Base-by-base conservation (phyloP, 2,329 filamentous ascomycete genomes). In the Stagonosporopsis vannaccii region DNA sequence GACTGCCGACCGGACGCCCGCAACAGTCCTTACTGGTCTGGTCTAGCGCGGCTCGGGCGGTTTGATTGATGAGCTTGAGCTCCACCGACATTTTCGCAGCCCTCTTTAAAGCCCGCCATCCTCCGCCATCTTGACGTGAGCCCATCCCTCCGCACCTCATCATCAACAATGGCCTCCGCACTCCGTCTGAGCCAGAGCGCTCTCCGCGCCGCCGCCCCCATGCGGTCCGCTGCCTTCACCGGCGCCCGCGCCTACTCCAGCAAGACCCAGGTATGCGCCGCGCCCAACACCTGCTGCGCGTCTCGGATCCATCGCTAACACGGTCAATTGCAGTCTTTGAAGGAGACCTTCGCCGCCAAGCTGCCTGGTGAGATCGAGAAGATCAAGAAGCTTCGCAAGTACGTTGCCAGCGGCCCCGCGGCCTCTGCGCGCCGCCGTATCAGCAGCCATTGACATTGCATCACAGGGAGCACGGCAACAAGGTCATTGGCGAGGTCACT, bases 331-430 rank as follows among this genome's bases (percentile, higher is more conserved):
- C 72, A 99, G 95, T 92, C 92, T 70, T 83, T 99, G 78, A 99
- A 99, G 86, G 95, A 99, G 80, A 94, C 92, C 77, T 98, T 99
- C 80, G 94, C 94, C 78, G 93, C 95, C 80, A 90, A 94, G 76
- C 85, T 99, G 63, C 95, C 95, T 72, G 92, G 89, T 79, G 96
- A 98, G 87, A 90, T 97, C 77, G 95, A 99, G 84, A 91, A 98
- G 87, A 92, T 99, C 85, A 99, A 99, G 91, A 88, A 92, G 80
- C 89, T 99, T 75, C 88, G 92, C 80, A 97, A 97, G 92, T 96
- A 84, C 81, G 67, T 60, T 20, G 22, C 37, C 60, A n/a, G n/a
- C n/a, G n/a, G n/a, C n/a, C n/a, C n/a, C n/a, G n/a, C n/a, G n/a
- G n/a, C n/a, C n/a, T n/a, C n/a, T n/a, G n/a, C 26, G 39, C 45